Conservation (phyloP, 2,329 filamentous ascomycete genomes). For the Aspergillus persii region DNA sequence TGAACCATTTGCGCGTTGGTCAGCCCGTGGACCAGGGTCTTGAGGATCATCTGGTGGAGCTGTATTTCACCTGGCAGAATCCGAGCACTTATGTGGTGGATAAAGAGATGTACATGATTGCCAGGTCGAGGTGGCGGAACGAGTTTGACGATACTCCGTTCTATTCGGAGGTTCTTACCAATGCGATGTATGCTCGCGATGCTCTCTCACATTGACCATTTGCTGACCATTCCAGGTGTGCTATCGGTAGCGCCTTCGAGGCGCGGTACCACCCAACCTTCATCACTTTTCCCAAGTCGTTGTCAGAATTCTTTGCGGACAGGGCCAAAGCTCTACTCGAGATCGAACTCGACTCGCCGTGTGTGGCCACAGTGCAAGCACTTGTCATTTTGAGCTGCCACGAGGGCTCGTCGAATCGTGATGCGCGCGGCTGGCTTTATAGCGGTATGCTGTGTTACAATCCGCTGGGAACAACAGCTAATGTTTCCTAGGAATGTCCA, state of each 20-base stretch:
- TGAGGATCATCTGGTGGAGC: conserved; percentile 45
- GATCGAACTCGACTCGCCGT: conserved; percentile 48
- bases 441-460: conserved; percentile 33
- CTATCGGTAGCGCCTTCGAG: conserved; percentile 45
- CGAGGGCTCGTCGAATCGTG: conserved; percentile 45
- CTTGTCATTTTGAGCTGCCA: conserved; percentile 46
- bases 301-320: conserved; percentile 40
- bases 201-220: background rate
- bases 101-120: conserved; percentile 40
- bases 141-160: conserved; percentile 40
- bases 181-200: conserved; percentile 33
- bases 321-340: conserved; percentile 47
- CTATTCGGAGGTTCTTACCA: conserved; percentile 42
- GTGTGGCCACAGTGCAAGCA: conserved; percentile 49
- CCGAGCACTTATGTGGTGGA: conserved; percentile 47
- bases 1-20: conserved; percentile 43
- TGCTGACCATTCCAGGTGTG: conserved; percentile 31
- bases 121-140: conserved; percentile 35
- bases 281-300: conserved; percentile 37
- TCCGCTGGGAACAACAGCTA: background rate
- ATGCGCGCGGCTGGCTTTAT: conserved; percentile 49
- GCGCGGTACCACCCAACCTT: conserved; percentile 44
- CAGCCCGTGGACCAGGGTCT: conserved; percentile 41
- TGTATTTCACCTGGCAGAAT: conserved; percentile 52
- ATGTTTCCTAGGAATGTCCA: conserved; percentile 40